These are phyloP conservation scores for Ustilago curta DNA, from an alignment of 1,284 basidiomycete genomes.

Conservation along the genomic window DNA sequence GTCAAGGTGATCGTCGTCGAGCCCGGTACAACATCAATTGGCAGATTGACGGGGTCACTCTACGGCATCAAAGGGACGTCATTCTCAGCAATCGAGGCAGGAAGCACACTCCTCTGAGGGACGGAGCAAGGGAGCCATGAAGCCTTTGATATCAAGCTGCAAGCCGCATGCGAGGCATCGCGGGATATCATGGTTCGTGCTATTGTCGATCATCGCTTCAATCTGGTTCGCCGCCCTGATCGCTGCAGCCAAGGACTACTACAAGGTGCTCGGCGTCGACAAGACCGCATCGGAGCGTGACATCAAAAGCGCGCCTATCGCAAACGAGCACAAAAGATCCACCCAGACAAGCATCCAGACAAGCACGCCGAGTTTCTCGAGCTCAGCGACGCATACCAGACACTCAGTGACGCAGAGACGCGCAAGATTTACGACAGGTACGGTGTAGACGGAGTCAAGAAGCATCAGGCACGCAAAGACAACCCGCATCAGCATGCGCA, in stretches of 20 bases:
- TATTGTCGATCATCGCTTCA: slow-evolving; percentile 19
- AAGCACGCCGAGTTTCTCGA: slow-evolving; percentile 69
- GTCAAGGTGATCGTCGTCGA: background rate
- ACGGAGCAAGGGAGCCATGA: slow-evolving; percentile 12
- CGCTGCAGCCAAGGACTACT: slow-evolving; percentile 61
- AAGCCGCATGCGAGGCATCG: background rate
- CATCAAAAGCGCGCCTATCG: slow-evolving; percentile 68
- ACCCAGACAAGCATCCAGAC: slow-evolving; percentile 69
- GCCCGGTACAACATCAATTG: background rate
- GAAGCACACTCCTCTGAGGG: too few relatives aligned
- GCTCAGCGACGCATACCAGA: slow-evolving; percentile 70
- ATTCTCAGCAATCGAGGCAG: too few relatives aligned
- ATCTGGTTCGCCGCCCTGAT: slow-evolving; percentile 44
- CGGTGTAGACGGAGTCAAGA: slow-evolving; percentile 66
- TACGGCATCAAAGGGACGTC: background rate
- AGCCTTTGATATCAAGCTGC: slow-evolving; percentile 37
- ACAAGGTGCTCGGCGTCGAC: slow-evolving; percentile 65
- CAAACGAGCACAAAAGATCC: slow-evolving; percentile 65
- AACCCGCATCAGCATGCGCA: slow-evolving; percentile 50
- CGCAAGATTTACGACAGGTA: slow-evolving; percentile 65
- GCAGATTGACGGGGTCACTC: background rate
- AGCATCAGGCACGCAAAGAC: slow-evolving; percentile 59
- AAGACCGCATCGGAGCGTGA: slow-evolving; percentile 61
- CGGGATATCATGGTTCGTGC: slow-evolving; percentile 20
- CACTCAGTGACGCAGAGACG: slow-evolving; percentile 60